Evolutionary conservation across 1,139 yeast genomes (phyloP), one percentile per base, ranked within the genome.

Genomic region (Saccharomyces hybrid): DNA sequence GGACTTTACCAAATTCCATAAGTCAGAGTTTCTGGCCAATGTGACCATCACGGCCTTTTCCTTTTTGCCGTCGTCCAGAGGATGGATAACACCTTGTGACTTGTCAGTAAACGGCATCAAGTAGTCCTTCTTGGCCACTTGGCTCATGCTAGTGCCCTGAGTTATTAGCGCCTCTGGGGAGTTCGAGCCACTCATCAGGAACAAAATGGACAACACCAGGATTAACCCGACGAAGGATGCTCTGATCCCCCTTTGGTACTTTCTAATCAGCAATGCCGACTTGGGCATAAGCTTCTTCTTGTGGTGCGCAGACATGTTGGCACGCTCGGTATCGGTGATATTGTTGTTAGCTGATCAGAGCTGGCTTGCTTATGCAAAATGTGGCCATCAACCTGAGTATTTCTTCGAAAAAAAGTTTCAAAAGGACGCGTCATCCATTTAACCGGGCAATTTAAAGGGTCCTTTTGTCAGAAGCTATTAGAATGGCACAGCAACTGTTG

Each of bases 21-120:
- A 70, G 63, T 89, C 96, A 12, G 75, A 68, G 69, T 89, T 88
- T 63, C 95, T 77, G 21, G 89, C 91, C 51, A 89, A 72, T 2
- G 90, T 79, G 55, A 89, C 84, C 67, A 88, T 81, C 0, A 90
- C 83, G 7, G 93, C 95, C 60, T 80, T 82, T 55, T 78, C 81
- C 55, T 76, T 78, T 27, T 48, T 53, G 24, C 70, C 70, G 54
- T 67, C 70, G 51, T 68, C 68, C 32, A 52, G 55, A 11, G 71
- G 71, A 44, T 64, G 67, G 8, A 56, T 52, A 6, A 67, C 67
- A 7, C 57, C 54, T 56, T 68, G 71, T 9, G 65, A 60, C 28
- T 55, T 58, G 55, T 68, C 71, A 4, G 69, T 61, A 47, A 58
- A 61, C 8, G 71, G 71, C 55, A 63, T 55, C 46, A 57, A 44